Conservation (phyloP, 2,329 filamentous ascomycete genomes). For the Thielaviopsis punctulata region DNA sequence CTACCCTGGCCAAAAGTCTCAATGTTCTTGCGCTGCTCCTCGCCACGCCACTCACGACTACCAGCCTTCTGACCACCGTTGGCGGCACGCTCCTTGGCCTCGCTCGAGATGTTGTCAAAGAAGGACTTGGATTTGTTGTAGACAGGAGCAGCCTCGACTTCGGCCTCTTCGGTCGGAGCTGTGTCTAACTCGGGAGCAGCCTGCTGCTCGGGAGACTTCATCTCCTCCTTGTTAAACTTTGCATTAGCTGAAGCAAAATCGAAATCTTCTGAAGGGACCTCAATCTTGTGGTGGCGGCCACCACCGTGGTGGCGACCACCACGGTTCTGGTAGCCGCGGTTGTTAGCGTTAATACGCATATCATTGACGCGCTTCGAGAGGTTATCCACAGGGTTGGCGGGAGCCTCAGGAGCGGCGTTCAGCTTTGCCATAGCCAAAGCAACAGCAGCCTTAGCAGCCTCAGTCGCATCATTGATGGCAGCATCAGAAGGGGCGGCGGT, state of each 20-base stretch:
- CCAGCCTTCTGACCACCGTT: constrained; percentile 49
- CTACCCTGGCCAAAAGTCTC: constrained; percentile 96
- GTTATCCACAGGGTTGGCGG: constrained; percentile 45
- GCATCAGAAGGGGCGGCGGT: constrained; percentile 20
- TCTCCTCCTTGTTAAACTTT: constrained; percentile 28
- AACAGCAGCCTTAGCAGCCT: constrained; percentile 60
- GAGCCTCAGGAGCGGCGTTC: constrained; percentile 20
- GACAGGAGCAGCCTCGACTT: constrained; percentile 30
- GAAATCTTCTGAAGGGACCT: constrained; percentile 79
- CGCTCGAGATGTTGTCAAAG: constrained; percentile 96
- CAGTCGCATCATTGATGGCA: constrained; percentile 48
- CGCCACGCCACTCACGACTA: constrained; percentile 73
- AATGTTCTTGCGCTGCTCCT: constrained; percentile 90
- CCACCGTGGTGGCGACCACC: constrained; percentile 23
- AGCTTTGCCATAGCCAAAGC: constrained; percentile 66
- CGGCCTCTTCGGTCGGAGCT: constrained; percentile 23
- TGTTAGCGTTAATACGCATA: constrained; percentile 49
- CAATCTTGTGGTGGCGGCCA: constrained; percentile 47
- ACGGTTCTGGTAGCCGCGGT: constrained; percentile 31
- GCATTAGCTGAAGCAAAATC: constrained; percentile 54
- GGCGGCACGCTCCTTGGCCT: constrained; percentile 74
- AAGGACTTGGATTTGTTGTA: constrained; percentile 88
- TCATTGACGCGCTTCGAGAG: constrained; percentile 59
- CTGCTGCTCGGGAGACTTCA: background rate
- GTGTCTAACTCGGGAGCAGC: constrained; percentile 51